Conservation (phyloP, 2,329 filamentous ascomycete species). For the Bipolaris sorokiniana region DNA sequence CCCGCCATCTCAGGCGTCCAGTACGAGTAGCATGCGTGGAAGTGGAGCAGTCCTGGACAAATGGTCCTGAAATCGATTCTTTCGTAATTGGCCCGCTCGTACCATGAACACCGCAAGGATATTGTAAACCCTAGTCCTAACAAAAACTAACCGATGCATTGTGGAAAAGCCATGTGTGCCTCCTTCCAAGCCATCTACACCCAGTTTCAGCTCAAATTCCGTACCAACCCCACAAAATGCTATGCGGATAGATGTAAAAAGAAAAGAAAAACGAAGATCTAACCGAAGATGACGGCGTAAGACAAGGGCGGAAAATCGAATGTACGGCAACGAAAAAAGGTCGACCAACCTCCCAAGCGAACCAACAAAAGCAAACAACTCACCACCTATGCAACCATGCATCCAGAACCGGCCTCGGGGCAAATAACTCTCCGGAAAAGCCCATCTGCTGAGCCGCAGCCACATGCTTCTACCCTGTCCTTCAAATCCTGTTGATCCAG, state of each 20-base stretch:
- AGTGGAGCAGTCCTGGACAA: background rate
- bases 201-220: background rate
- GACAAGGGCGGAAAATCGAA: background rate
- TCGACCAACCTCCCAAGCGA: background rate
- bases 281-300: too few relatives aligned
- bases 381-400: background rate
- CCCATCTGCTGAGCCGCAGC: background rate
- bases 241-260: background rate
- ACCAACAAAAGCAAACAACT: background rate
- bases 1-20: constrained; percentile 2
- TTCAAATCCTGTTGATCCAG: too few relatives aligned
- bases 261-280: background rate
- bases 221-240: background rate
- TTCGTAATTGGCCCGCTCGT: background rate
- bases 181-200: too few relatives aligned
- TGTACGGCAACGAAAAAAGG: background rate
- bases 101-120: background rate
- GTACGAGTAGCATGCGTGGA: background rate
- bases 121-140: background rate
- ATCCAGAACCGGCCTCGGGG: background rate
- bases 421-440: background rate
- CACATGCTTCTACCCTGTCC: background rate
- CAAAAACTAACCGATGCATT: too few relatives aligned
- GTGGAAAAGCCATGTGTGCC: too few relatives aligned
- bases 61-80: background rate